phyloP scores from a whole-genome alignment of 768 basidiomycete species.

The Russula sp. region DNA sequence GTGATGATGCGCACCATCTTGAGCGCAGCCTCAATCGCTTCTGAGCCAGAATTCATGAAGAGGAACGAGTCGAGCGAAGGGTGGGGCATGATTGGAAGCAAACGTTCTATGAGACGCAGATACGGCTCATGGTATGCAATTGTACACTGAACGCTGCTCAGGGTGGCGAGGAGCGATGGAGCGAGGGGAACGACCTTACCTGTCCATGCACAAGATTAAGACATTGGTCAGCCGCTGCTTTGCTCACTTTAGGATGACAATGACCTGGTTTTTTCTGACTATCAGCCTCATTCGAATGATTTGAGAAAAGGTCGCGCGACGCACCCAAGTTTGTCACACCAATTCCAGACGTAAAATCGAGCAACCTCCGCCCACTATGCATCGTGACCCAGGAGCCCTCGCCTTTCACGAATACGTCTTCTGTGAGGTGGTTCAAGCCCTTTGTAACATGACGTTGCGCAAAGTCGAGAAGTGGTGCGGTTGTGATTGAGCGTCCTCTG shows the following conservation, averaged over 20 bases:
- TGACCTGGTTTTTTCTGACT: slow-evolving; percentile 53
- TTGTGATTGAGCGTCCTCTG: slow-evolving; percentile 24
- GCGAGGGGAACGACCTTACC: slow-evolving; percentile 41
- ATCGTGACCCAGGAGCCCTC: slow-evolving; percentile 30
- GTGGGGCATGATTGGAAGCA: slow-evolving; percentile 88
- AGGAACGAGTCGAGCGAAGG: slow-evolving; percentile 92
- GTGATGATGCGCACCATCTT: slow-evolving; percentile 84
- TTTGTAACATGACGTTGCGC: slow-evolving; percentile 25
- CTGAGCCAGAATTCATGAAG: slow-evolving; percentile 95
- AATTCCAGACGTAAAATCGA: slow-evolving; percentile 30
- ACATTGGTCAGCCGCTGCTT: slow-evolving; percentile 87
- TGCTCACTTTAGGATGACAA: slow-evolving; percentile 81
- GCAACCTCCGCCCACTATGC: slow-evolving; percentile 24
- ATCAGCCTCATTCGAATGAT: neutral
- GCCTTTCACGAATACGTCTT: slow-evolving; percentile 22
- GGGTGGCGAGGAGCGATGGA: neutral
- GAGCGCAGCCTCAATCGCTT: slow-evolving; percentile 86
- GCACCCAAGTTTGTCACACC: slow-evolving; percentile 30
- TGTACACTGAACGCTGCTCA: slow-evolving; percentile 57
- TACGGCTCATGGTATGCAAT: slow-evolving; percentile 87
- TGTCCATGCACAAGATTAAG: slow-evolving; percentile 75
- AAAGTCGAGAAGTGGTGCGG: slow-evolving; percentile 20
- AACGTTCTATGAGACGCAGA: slow-evolving; percentile 77
- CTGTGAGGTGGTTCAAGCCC: slow-evolving; percentile 21
- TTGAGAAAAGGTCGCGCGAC: neutral